A percentile compares a stretch with the other conserved stretches of the same genome.
Evolutionary conservation across 306 rosid genomes (phyloP).

Genomic region (Cicer arietinum): DNA sequence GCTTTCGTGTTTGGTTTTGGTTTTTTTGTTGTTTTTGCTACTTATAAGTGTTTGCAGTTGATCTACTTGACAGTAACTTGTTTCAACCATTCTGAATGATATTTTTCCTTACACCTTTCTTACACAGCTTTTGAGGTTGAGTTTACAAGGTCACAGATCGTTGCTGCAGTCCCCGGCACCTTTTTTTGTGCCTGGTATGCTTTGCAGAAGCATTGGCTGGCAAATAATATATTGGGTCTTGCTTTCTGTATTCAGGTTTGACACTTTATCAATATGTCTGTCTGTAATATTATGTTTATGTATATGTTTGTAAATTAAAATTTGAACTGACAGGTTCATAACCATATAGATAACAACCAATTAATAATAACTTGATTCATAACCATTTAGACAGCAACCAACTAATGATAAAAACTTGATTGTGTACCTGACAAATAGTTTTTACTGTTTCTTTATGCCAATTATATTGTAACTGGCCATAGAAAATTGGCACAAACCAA

Average conservation of each 20-base stretch:
- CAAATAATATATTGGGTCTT: conserved; percentile 92
- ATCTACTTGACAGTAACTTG: conserved; percentile 58
- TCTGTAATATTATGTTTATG: background rate
- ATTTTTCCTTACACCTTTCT: conserved; percentile 65
- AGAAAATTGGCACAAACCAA: background rate
- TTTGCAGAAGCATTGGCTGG: conserved; percentile 90
- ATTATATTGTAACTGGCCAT: background rate
- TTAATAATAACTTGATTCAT: background rate
- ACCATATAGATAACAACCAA: conserved; percentile 9
- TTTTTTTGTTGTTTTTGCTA: conserved; percentile 18
- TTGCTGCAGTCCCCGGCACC: conserved; percentile 93
- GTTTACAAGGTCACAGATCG: conserved; percentile 88
- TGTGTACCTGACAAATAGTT: background rate
- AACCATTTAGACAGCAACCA: conserved; percentile 11
- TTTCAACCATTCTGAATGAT: conserved; percentile 68
- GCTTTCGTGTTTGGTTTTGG: conserved; percentile 1
- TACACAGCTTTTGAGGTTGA: conserved; percentile 95
- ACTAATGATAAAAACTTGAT: background rate
- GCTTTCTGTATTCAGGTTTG: conserved; percentile 98
- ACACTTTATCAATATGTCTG: background rate
- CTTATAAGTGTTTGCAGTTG: conserved; percentile 41
- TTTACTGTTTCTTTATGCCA: background rate
- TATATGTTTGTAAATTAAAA: background rate
- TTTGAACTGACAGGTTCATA: background rate
- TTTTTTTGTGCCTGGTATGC: conserved; percentile 99